Percentiles rank a stretch among this genome's conserved stretches.
Conservation (phyloP, 441 rosid genomes). For the Populus trichocarpa region DNA sequence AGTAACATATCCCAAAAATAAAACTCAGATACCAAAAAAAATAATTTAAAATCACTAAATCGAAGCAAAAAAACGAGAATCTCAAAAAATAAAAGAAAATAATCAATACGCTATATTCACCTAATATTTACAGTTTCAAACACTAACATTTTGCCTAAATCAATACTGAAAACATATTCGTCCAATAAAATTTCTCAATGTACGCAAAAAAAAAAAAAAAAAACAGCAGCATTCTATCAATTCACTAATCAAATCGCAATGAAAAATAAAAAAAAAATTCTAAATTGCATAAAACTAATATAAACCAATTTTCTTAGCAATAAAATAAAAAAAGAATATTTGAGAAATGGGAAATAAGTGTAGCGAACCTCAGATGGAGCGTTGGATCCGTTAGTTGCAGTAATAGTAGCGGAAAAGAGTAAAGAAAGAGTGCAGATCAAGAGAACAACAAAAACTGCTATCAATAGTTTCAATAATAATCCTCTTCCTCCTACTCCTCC, state of each 20-base stretch:
- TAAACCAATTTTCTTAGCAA: background rate
- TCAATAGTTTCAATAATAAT: slow-evolving; percentile 49
- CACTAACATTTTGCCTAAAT: background rate
- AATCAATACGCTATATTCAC: background rate
- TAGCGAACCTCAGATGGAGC: slow-evolving; percentile 52
- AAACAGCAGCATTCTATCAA: background rate
- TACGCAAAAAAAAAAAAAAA: background rate
- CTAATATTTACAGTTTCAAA: background rate
- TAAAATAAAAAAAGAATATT: background rate
- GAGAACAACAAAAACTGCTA: slow-evolving; percentile 52
- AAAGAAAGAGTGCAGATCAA: slow-evolving; percentile 75
- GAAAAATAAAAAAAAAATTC: background rate
- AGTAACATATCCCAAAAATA: slow-evolving; percentile 6
- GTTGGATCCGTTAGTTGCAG: slow-evolving; percentile 40
- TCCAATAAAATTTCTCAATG: background rate
- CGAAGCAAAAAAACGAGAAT: background rate
- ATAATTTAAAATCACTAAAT: background rate
- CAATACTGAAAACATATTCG: no score
- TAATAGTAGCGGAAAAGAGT: slow-evolving; percentile 46
- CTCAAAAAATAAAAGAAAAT: background rate
- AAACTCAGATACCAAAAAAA: no score
- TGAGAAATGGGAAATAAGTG: background rate
- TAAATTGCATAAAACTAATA: background rate
- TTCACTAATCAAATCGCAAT: background rate
- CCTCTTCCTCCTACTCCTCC: slow-evolving; percentile 53